Percentiles rank a stretch among this genome's conserved stretches.
phyloP scores from a whole-genome alignment of 2,329 filamentous ascomycete species.

The Penicillium hesseltinei region DNA sequence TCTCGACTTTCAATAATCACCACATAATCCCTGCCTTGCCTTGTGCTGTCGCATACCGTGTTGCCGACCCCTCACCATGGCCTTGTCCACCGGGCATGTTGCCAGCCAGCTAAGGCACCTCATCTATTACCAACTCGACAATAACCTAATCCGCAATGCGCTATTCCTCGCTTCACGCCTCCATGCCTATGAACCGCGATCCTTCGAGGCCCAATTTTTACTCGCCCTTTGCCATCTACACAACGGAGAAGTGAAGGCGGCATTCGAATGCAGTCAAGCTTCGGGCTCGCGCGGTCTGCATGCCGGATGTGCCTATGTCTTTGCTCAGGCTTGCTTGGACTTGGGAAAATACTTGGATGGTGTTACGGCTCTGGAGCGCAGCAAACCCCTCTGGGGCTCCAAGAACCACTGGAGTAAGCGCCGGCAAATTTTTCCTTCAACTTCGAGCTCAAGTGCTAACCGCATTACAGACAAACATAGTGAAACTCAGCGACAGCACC shows the following conservation, averaged over 20 bases:
- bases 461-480: slow-evolving; percentile 62
- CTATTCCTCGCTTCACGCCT: slow-evolving; percentile 90
- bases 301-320: slow-evolving; percentile 85
- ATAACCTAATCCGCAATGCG: slow-evolving; percentile 82
- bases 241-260: slow-evolving; percentile 77
- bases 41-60: slow-evolving; percentile 3
- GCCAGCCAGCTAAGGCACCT: slow-evolving; percentile 62
- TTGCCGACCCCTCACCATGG: slow-evolving; percentile 46
- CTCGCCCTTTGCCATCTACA: slow-evolving; percentile 81
- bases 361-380: slow-evolving; percentile 78
- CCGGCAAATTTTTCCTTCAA: slow-evolving; percentile 3
- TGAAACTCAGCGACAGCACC: slow-evolving; percentile 68
- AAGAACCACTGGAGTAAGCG: slow-evolving; percentile 73
- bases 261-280: slow-evolving; percentile 76
- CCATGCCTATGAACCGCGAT: slow-evolving; percentile 76
- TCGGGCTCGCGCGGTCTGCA: slow-evolving; percentile 70
- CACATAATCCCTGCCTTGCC: slow-evolving; percentile 2
- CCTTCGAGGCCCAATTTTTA: slow-evolving; percentile 76
- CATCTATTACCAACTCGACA: slow-evolving; percentile 78
- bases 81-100: slow-evolving; percentile 54
- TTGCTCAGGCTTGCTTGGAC: slow-evolving; percentile 81
- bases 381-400: slow-evolving; percentile 70
- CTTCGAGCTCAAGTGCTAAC: slow-evolving; percentile 4
- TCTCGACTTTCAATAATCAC: neutral
- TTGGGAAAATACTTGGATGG: slow-evolving; percentile 79